Base-by-base conservation (phyloP, 2,329 filamentous ascomycete species). In the Metarhizium guizhouense region DNA sequence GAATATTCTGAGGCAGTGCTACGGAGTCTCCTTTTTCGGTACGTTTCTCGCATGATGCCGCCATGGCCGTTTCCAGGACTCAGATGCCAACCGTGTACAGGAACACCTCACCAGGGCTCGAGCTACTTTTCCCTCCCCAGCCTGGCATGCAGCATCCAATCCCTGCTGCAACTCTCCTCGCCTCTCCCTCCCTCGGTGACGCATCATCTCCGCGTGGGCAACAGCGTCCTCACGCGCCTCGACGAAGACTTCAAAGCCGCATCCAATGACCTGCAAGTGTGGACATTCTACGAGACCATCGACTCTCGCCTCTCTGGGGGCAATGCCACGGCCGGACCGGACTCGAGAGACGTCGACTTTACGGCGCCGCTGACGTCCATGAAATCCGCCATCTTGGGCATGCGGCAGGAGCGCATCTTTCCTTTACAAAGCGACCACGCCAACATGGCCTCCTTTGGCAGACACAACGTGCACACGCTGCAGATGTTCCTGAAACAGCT, bases 271-370 rank as follows among this genome's bases (percentile, higher is more conserved):
- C 71, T 85, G 52, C 77, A 76, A 6, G 72, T 85, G 13, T 85
- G 82, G 81, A 83, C 81, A 0, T 79, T 85, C 45, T 81, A 85
- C 57, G 83, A 85, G 61, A 85, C 81, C 0, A 75, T 81, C 7
- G 82, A 85, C 63, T 84, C 82, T 1, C 74, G 76, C 1, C 69
- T 85, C 4, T 78, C 78, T 0, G 76, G 76, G 0, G 63, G 70
- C 2, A 47, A 43, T 16, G n/a, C 14, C n/a, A 47, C 38, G 8
- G 3, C 40, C 34, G 52, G 51, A 43, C 16, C 38, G 10, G 50
- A 54, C 1, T 63, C 65, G 6, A 63, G 69, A 4, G 77, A 78
- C 54, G 73, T 83, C 3, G 80, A 80, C 61, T 83, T 85, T 56
- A 79, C 79, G 7, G 81, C 81, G 0, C 81, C 82, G 0, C 68